Conservation (phyloP, 1,284 basidiomycete species). For the Ustilago hordei region DNA sequence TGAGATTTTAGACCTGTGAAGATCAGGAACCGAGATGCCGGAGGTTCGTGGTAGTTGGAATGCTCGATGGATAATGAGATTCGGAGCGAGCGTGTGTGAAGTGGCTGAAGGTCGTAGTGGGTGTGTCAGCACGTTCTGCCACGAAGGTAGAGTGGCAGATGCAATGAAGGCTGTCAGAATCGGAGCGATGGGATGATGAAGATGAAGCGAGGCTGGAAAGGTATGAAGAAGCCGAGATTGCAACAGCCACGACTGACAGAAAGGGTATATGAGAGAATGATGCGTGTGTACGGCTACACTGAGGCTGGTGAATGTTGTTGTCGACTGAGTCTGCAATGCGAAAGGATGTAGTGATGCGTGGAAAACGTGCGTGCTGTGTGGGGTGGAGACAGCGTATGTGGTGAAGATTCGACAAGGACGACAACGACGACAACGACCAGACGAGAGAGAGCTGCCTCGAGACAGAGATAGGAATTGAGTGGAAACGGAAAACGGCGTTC, state of each 20-base stretch:
- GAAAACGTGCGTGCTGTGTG: no score
- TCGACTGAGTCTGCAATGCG: neutral
- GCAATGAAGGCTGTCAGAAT: neutral
- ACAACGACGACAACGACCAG: neutral
- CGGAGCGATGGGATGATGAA: slow-evolving; percentile 8
- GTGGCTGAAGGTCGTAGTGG: neutral
- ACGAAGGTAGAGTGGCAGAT: neutral
- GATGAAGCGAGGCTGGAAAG: neutral
- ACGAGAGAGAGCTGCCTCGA: neutral
- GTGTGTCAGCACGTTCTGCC: neutral
- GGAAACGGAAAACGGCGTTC: slow-evolving; percentile 1
- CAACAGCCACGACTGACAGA: neutral
- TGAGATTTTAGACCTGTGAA: neutral
- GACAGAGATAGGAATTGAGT: neutral
- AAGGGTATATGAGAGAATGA: neutral
- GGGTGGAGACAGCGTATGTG: no score
- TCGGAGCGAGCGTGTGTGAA: neutral
- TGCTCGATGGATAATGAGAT: neutral
- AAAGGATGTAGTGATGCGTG: no score
- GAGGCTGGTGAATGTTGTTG: neutral
- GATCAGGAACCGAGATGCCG: neutral
- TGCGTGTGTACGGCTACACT: neutral
- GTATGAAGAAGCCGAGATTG: neutral
- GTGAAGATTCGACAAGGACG: neutral
- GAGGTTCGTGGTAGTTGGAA: neutral